Conservation (phyloP, 768 basidiomycete species). For the Mycena venus region DNA sequence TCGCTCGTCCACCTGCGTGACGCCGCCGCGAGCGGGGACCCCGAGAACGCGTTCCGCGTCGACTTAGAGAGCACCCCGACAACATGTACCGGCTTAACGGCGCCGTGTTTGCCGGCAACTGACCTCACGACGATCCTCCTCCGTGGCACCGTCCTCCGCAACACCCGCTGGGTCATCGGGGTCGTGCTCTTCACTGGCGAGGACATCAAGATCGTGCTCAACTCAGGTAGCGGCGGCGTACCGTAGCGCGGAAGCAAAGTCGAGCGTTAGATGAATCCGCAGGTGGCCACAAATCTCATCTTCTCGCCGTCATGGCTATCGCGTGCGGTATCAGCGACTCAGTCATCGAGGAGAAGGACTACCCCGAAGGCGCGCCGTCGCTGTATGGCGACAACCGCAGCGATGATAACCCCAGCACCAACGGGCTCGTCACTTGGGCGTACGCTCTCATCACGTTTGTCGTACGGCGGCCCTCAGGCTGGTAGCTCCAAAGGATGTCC, state of each 20-base stretch:
- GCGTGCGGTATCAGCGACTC: conserved; percentile 91
- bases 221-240: conserved; percentile 94
- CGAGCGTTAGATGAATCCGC: conserved; percentile 98
- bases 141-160: conserved; percentile 93
- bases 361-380: conserved; percentile 84
- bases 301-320: conserved; percentile 87
- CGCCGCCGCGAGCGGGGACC: conserved; percentile 70
- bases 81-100: conserved; percentile 95
- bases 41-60: conserved; percentile 71
- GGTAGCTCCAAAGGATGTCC: too few species aligned
- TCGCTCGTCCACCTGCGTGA: conserved; percentile 80
- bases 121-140: conserved; percentile 88
- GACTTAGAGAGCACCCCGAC: conserved; percentile 91
- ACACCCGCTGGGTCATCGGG: conserved; percentile 95
- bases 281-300: conserved; percentile 92
- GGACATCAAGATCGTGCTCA: conserved; percentile 95
- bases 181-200: conserved; percentile 92
- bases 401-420: conserved; percentile 88
- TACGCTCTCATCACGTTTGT: conserved; percentile 92
- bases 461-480: too few species aligned
- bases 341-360: conserved; percentile 78
- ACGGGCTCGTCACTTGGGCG: conserved; percentile 90
- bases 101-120: conserved; percentile 67
- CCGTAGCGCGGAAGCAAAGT: conserved; percentile 95
- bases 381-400: conserved; percentile 71